Base-by-base conservation (phyloP, 2,329 filamentous ascomycete species). In the Colletotrichum chrysophilum region DNA sequence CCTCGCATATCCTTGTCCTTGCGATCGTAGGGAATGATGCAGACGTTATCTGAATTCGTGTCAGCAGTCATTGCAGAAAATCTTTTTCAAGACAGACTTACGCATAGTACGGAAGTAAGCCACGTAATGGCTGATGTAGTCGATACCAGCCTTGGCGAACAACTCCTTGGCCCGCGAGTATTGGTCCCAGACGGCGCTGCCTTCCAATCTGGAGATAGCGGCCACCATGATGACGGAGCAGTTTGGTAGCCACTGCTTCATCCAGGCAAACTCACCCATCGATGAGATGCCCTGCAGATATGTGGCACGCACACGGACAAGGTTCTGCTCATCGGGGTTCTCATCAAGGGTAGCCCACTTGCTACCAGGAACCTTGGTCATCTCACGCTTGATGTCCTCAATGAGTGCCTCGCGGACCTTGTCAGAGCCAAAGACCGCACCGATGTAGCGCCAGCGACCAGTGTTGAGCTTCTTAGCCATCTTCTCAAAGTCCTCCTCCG, bases 21-120 rank as follows among this genome's bases (percentile, higher is more conserved):
- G 5, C 86, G 83, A 71, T 91, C 85, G 78, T 88, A 91, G 1
- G 68, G 68, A 24, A 90, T 85, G 55, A 91, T 87, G 71, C 88
- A 88, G 2, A 89, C 86, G 74, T 91, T 90, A 78, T 90, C 72
- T 70, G 4, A 3, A 18, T 9, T 14, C 7, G 4, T 18, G 66
- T 69, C 12, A 69, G 55, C 12, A n/a, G 4, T 26, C 26, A 36
- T 5, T 3, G 12, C n/a, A 58, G 1, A 18, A n/a, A n/a, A n/a
- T n/a, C n/a, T n/a, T n/a, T n/a, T n/a, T 4, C 2, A 7, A 0
- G 13, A 0, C 8, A 12, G 6, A 28, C 71, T 60, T 74, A 75
- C 72, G 68, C 68, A 75, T 75, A 6, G 72, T 71, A 6, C 68
- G 72, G 68, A 71, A 75, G 38, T 75, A 71, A 9, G 72, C 61